Base-by-base conservation (phyloP, 495 filamentous ascomycete species). In the Penicillium riverlandense region DNA sequence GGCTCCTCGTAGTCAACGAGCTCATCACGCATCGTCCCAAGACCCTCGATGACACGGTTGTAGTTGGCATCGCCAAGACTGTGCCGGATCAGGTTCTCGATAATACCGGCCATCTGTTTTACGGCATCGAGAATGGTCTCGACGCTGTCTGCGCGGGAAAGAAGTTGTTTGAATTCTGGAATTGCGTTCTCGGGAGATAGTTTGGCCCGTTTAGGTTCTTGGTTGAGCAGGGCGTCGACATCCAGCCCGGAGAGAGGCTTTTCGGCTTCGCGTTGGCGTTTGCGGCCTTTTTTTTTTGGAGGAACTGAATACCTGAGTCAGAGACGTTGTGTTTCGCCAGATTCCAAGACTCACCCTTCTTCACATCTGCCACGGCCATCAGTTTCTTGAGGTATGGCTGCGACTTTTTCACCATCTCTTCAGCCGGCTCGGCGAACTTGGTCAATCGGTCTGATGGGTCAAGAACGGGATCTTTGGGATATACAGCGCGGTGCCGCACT, bases 191-290 rank as follows among this genome's bases (percentile, higher is more conserved):
- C 70, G 0, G 77, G 53, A 3, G 83, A 84, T 41, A 99, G 90
- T 44, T 77, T 83, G 33, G 66, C 55, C 8, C 69, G 76, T 49
- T 82, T 81, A 0, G 57, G 57, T 53, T 79, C 67, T 58, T 67
- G 56, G 36, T 74, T 72, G 16, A 95, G 81, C 12, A 96, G 82
- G 1, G 77, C 76, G 47, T 88, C 84, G 41, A 96, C 77, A 53
- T 99, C 84, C 12, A 99, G 82, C 12, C 90, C 91, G 0, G 94
- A 99, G 29, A 95, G 81, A 0, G 94, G 94, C 46, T 88, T 90
- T 47, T 84, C 77, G 8, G 77, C 67, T 29, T 90, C 78, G 14
- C 81, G 84, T 29, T 74, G 71, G 47, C 80, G 76, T 53, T 83
- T 85, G 33, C 76, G 79, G 38, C 85, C 83, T 58, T 86, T 84